Conservation (phyloP, 1,284 basidiomycete species). For the Sanguinoderma infundibulare region DNA sequence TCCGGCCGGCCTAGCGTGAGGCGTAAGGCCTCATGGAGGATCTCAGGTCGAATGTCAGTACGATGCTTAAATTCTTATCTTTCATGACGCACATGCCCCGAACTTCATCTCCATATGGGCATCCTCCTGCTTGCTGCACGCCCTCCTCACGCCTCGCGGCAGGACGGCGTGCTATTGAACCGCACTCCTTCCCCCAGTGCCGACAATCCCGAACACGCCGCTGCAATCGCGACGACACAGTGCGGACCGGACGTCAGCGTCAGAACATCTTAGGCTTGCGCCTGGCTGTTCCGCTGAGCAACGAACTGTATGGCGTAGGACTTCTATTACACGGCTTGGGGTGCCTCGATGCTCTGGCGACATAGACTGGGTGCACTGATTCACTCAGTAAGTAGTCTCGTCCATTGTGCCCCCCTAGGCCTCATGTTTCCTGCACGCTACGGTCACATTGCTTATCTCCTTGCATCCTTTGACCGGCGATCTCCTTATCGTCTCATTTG, state of each 20-base stretch:
- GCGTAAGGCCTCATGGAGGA: background rate
- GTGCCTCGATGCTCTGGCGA: background rate
- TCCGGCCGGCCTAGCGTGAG: slow-evolving; percentile 1
- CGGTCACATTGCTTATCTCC: background rate
- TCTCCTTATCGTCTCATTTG: background rate
- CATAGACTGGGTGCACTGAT: background rate
- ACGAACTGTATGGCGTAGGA: background rate
- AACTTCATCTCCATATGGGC: background rate
- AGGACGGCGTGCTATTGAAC: background rate
- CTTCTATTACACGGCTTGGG: background rate
- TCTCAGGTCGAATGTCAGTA: background rate
- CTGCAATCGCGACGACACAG: background rate
- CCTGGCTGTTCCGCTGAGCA: background rate
- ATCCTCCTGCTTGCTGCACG: background rate
- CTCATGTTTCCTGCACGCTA: background rate
- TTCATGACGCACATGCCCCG: background rate
- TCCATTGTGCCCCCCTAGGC: background rate
- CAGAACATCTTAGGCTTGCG: background rate
- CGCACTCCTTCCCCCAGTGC: background rate
- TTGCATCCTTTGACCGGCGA: background rate
- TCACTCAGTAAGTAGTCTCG: background rate
- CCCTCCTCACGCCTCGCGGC: background rate
- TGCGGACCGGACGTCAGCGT: background rate
- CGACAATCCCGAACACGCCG: background rate
- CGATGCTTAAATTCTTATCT: slow-evolving; percentile 1